Conservation (phyloP, 352 stramenopile genomes). For the Globisporangium acanthophoron region DNA sequence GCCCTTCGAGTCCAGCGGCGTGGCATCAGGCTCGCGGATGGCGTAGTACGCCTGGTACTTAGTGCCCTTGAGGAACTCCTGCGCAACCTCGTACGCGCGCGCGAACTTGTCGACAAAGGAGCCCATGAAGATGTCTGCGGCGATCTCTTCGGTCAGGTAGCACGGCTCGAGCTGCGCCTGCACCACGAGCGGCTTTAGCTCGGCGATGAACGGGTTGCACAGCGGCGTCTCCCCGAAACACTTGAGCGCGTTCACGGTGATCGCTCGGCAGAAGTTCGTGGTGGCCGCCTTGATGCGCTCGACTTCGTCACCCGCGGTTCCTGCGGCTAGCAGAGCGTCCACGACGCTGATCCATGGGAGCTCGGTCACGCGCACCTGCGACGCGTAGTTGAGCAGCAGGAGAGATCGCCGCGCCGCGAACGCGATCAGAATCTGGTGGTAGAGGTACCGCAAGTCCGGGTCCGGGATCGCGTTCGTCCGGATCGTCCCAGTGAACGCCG, state of each 20-base stretch:
- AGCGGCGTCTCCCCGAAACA: neutral
- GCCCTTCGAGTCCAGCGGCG: neutral
- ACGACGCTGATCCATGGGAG: slow-evolving; percentile 13
- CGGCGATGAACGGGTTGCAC: slow-evolving; percentile 13
- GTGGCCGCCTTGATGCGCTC: slow-evolving; percentile 1
- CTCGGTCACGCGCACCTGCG: slow-evolving; percentile 10
- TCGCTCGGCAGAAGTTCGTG: neutral
- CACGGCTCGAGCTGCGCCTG: slow-evolving; percentile 1
- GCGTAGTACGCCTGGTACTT: slow-evolving; percentile 18
- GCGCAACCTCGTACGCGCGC: slow-evolving; percentile 1
- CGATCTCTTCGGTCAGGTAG: slow-evolving; percentile 14
- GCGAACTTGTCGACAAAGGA: slow-evolving; percentile 13
- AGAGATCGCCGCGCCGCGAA: slow-evolving; percentile 13
- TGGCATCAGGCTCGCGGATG: neutral
- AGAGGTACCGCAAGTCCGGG: slow-evolving; percentile 9
- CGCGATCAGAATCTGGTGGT: slow-evolving; percentile 16
- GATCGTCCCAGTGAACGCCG: slow-evolving; percentile 3
- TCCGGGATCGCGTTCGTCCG: slow-evolving; percentile 6
- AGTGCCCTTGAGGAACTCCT: slow-evolving; percentile 6
- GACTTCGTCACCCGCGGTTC: neutral
- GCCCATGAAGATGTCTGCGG: slow-evolving; percentile 20
- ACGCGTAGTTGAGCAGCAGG: slow-evolving; percentile 15
- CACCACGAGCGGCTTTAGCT: slow-evolving; percentile 7
- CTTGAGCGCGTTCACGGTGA: slow-evolving; percentile 5
- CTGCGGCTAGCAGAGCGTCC: neutral